These are phyloP conservation scores for Capsicum chinense DNA, from an alignment of 257 asterid species.

Conservation along the genomic window DNA sequence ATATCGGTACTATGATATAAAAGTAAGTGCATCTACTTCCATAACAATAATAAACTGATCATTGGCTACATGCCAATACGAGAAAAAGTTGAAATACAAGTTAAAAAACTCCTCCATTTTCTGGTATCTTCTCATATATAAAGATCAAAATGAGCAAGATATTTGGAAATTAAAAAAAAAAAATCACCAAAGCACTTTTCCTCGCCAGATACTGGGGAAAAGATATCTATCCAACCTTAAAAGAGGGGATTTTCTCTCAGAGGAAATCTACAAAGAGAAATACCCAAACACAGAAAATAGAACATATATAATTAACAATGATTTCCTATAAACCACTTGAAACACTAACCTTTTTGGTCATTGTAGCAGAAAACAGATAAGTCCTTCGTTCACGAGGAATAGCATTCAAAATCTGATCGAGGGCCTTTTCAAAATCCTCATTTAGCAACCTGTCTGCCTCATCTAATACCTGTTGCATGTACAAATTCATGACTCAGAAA, in stretches of 20 bases:
- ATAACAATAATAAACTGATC: conserved; percentile 4
- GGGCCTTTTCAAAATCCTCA: conserved; percentile 83
- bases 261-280: conserved; percentile 16
- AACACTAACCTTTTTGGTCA: conserved; percentile 79
- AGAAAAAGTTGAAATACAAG: not conserved
- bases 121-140: not conserved
- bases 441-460: conserved; percentile 93
- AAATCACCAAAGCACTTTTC: not conserved
- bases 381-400: conserved; percentile 89
- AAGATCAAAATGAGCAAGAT: not conserved
- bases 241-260: not conserved
- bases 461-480: conserved; percentile 71
- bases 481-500: conserved; percentile 8
- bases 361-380: conserved; percentile 93
- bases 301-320: not conserved
- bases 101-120: not conserved
- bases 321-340: not conserved
- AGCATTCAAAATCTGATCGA: conserved; percentile 70
- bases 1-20: not conserved
- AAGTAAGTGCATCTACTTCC: not conserved
- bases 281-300: not conserved
- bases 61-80: not conserved
- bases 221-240: not conserved
- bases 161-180: not conserved
- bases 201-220: not conserved